A percentile compares a stretch with the other conserved stretches of the same genome.
Conservation (phyloP, 352 stramenopile species). For the Phytophthora chlamydospora region DNA sequence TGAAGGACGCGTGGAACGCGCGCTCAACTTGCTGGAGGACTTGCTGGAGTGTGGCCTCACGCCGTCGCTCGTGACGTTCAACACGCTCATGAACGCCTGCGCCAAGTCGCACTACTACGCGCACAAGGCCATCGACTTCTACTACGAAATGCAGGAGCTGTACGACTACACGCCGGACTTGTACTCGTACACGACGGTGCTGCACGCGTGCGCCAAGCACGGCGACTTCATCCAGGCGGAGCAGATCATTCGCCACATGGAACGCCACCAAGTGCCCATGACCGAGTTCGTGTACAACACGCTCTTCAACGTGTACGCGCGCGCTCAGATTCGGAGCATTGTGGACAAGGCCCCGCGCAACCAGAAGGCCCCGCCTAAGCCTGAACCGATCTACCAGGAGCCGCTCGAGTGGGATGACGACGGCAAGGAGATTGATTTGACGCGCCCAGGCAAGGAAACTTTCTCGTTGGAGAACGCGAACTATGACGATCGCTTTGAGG, state of each 20-base stretch:
- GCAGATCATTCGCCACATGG: conserved; percentile 79
- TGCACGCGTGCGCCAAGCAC: conserved; percentile 80
- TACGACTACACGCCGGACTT: conserved; percentile 83
- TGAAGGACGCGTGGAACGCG: conserved; percentile 72
- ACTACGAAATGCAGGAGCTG: conserved; percentile 88
- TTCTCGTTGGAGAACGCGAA: conserved; percentile 66
- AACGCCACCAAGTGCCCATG: conserved; percentile 67
- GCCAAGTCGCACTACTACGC: conserved; percentile 87
- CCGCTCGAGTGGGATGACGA: conserved; percentile 80
- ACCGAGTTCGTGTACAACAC: conserved; percentile 75
- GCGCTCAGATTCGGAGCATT: conserved; percentile 70
- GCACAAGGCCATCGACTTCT: conserved; percentile 86
- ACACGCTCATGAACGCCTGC: conserved; percentile 81
- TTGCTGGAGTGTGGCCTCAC: conserved; percentile 73
- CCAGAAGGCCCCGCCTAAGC: conserved; percentile 31
- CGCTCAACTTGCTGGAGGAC: conserved; percentile 79
- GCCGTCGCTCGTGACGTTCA: conserved; percentile 77
- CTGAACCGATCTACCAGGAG: conserved; percentile 69
- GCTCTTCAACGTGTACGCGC: conserved; percentile 82
- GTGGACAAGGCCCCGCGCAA: conserved; percentile 76
- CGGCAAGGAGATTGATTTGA: conserved; percentile 75
- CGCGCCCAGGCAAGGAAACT: conserved; percentile 64
- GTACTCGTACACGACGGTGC: conserved; percentile 81
- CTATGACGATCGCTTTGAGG: conserved; percentile 68
- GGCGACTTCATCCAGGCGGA: conserved; percentile 78